Evolutionary conservation across 2,329 filamentous ascomycete genomes (phyloP).

Genomic region (Penicillium janthinellum): DNA sequence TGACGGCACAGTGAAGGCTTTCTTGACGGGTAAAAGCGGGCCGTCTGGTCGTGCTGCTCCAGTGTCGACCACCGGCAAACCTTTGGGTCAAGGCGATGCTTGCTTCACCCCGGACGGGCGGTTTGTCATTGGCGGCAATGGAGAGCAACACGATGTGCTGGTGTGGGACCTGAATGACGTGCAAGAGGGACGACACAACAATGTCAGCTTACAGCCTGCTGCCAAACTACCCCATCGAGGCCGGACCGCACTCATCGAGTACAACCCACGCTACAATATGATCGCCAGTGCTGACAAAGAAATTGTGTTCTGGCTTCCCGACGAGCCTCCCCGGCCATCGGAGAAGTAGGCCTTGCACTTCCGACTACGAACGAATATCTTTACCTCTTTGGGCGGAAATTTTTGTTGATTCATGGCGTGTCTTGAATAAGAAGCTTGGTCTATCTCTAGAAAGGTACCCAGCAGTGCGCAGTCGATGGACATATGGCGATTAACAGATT

Average conservation of each 20-base stretch:
- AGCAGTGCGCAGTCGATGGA: not conserved
- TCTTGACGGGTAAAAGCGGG: conserved; percentile 57
- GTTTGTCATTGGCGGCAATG: conserved; percentile 80
- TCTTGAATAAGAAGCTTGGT: not conserved
- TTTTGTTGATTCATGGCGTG: not conserved
- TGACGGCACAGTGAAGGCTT: conserved; percentile 75
- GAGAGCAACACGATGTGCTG: conserved; percentile 68
- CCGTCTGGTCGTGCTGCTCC: conserved; percentile 53
- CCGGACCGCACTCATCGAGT: conserved; percentile 74
- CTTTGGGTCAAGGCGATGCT: conserved; percentile 67
- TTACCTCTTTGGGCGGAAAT: not conserved
- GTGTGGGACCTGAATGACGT: conserved; percentile 79
- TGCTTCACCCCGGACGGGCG: conserved; percentile 89
- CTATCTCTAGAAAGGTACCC: not conserved
- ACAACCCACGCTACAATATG: conserved; percentile 90
- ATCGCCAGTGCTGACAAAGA: conserved; percentile 88
- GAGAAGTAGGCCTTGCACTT: conserved; percentile 32
- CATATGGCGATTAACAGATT: not conserved
- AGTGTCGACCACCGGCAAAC: conserved; percentile 57
- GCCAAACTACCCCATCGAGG: conserved; percentile 50
- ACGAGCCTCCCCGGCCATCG: conserved; percentile 50
- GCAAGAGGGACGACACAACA: conserved; percentile 47
- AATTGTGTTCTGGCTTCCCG: conserved; percentile 75
- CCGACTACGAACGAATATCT: not conserved
- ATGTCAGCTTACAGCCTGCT: conserved; percentile 53